Conservation (phyloP, 495 filamentous ascomycete species). For the Ascodesmis nigricans region DNA sequence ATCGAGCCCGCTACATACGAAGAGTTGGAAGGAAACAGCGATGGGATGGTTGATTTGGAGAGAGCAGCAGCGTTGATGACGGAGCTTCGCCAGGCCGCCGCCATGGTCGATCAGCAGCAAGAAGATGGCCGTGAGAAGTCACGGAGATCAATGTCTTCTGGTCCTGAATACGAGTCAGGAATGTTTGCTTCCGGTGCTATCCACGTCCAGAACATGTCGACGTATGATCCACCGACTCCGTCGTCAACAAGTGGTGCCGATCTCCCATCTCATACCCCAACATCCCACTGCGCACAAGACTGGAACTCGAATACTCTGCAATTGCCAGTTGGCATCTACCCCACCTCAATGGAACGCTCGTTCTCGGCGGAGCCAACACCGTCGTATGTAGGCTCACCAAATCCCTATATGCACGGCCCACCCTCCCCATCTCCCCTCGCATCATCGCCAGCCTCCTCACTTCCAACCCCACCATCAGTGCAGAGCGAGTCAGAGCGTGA, state of each 20-base stretch:
- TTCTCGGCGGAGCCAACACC: constrained; percentile 36
- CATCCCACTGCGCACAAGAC: constrained; percentile 46
- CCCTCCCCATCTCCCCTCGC: constrained; percentile 31
- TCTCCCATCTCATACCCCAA: constrained; percentile 27
- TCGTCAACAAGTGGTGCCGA: constrained; percentile 16
- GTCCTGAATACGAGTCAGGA: constrained; percentile 45
- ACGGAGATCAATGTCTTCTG: constrained; percentile 50
- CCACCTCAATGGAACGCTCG: constrained; percentile 37
- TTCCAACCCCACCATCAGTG: constrained; percentile 45
- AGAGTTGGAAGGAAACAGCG: constrained; percentile 82
- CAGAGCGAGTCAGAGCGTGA: constrained; percentile 58
- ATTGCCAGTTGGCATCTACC: constrained; percentile 31
- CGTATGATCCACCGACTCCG: constrained; percentile 18
- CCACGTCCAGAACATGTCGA: constrained; percentile 56
- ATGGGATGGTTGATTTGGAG: constrained; percentile 92
- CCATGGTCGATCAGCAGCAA: constrained; percentile 52
- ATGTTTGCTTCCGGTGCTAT: constrained; percentile 55
- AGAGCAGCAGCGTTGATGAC: constrained; percentile 98
- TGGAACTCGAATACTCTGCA: constrained; percentile 22
- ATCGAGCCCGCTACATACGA: constrained; percentile 78
- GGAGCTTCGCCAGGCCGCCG: constrained; percentile 92
- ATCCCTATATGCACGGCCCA: constrained; percentile 37
- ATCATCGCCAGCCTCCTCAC: constrained; percentile 36
- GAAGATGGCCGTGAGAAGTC: constrained; percentile 39
- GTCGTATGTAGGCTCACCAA: constrained; percentile 30